Percentiles rank a stretch among this genome's conserved stretches.
Conservation (phyloP, 2,329 filamentous ascomycete species). For the Cladorrhinum sp. region DNA sequence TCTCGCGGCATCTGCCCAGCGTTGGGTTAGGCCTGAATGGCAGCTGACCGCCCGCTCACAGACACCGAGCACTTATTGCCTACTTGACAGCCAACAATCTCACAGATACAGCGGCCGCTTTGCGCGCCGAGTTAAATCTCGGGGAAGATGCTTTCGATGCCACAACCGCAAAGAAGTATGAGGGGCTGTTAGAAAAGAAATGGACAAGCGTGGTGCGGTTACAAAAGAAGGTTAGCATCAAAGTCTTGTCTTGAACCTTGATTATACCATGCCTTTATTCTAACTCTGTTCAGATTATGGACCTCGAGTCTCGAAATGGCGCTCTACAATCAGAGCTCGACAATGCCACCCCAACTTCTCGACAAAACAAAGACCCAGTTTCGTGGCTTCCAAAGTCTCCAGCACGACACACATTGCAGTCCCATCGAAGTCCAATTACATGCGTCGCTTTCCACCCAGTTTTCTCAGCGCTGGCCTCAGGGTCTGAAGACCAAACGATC, state of each 20-base stretch:
- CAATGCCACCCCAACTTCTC: constrained; percentile 71
- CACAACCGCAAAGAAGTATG: constrained; percentile 87
- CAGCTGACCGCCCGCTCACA: constrained; percentile 37
- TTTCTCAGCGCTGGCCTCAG: constrained; percentile 85
- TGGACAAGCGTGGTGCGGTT: constrained; percentile 94
- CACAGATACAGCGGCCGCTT: constrained; percentile 62
- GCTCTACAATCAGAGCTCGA: constrained; percentile 80
- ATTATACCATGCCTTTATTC: constrained; percentile 14
- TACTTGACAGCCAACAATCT: constrained; percentile 77
- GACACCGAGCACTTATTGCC: constrained; percentile 90
- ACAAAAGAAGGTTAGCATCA: constrained; percentile 75
- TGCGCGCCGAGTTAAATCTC: constrained; percentile 75
- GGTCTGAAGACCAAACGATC: constrained; percentile 88
- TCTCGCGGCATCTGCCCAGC: neutral
- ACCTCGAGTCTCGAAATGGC: constrained; percentile 74
- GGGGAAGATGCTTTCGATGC: constrained; percentile 70
- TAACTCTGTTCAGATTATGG: constrained; percentile 68
- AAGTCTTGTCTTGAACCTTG: too few relatives aligned
- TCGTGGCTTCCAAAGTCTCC: constrained; percentile 85
- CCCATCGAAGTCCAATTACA: constrained; percentile 76
- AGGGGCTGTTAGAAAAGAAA: constrained; percentile 92
- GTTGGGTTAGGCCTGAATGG: neutral
- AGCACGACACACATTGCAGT: constrained; percentile 77
- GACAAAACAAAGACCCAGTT: constrained; percentile 77
- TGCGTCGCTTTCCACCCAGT: constrained; percentile 90